Evolutionary conservation across 2,329 filamentous ascomycete genomes (phyloP).

Genomic region (Cadophora sp.): DNA sequence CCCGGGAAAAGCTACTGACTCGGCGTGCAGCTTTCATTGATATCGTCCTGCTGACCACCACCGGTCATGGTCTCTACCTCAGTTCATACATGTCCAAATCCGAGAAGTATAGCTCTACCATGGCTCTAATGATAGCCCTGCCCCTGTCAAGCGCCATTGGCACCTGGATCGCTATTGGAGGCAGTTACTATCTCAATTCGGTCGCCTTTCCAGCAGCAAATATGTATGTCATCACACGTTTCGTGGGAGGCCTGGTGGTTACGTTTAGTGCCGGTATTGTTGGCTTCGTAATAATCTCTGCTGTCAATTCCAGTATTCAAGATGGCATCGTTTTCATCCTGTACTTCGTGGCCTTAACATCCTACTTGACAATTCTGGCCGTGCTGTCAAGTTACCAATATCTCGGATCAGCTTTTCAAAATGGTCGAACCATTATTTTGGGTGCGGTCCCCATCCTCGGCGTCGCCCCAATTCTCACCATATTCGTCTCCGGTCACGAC

Average conservation of each 20-base stretch:
- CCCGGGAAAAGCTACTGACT: neutral
- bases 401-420: conserved; percentile 18
- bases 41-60: conserved; percentile 15
- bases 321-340: conserved; percentile 16
- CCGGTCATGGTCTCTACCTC: conserved; percentile 16
- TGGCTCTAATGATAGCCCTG: conserved; percentile 15
- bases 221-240: conserved; percentile 8
- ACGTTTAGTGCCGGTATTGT: neutral
- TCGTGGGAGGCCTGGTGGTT: conserved; percentile 12
- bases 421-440: conserved; percentile 15
- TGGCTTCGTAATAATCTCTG: conserved; percentile 3
- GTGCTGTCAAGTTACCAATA: conserved; percentile 20
- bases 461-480: conserved; percentile 13
- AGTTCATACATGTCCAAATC: conserved; percentile 16
- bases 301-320: neutral
- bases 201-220: conserved; percentile 17
- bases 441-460: neutral
- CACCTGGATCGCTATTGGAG: conserved; percentile 16
- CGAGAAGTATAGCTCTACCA: conserved; percentile 9
- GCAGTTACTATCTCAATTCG: conserved; percentile 21
- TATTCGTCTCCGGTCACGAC: conserved; percentile 8
- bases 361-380: conserved; percentile 13
- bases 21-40: conserved; percentile 13
- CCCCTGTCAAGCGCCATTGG: conserved; percentile 15
- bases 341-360: conserved; percentile 8